These are phyloP conservation scores for Baudoinia panamericana DNA, from an alignment of 495 filamentous ascomycete genomes.

Conservation along the genomic window DNA sequence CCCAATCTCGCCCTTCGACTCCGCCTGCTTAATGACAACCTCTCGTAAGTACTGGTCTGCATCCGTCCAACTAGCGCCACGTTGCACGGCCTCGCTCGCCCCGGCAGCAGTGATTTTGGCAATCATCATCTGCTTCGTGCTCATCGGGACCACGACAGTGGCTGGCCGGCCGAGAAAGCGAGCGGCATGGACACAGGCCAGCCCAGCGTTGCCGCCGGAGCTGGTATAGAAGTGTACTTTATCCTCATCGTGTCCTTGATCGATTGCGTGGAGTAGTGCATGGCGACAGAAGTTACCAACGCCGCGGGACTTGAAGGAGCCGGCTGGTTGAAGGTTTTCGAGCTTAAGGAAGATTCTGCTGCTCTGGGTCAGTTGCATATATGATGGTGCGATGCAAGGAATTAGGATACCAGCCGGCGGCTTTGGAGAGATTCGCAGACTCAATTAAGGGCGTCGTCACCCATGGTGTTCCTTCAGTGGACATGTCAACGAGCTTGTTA, in stretches of 20 bases:
- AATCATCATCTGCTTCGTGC: slow-evolving; percentile 58
- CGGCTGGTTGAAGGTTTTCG: slow-evolving; percentile 82
- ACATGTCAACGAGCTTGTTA: neutral
- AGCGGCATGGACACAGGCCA: slow-evolving; percentile 77
- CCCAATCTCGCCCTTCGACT: slow-evolving; percentile 30
- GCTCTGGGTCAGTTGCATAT: slow-evolving; percentile 24
- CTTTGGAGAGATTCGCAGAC: slow-evolving; percentile 51
- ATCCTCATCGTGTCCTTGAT: slow-evolving; percentile 31
- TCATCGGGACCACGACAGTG: slow-evolving; percentile 69
- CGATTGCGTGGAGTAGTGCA: slow-evolving; percentile 30
- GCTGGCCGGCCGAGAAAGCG: slow-evolving; percentile 50
- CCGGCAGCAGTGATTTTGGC: slow-evolving; percentile 56
- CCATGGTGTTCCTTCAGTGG: slow-evolving; percentile 52
- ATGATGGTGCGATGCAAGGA: slow-evolving; percentile 1
- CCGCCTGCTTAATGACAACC: slow-evolving; percentile 38
- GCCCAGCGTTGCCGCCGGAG: slow-evolving; percentile 80
- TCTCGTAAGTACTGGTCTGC: slow-evolving; percentile 61
- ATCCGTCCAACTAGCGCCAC: slow-evolving; percentile 59
- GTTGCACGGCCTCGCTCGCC: slow-evolving; percentile 55
- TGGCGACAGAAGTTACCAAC: slow-evolving; percentile 68
- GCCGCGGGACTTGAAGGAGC: slow-evolving; percentile 88
- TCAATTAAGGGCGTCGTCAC: slow-evolving; percentile 59
- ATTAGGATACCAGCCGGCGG: slow-evolving; percentile 53
- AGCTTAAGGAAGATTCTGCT: slow-evolving; percentile 73
- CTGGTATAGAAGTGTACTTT: slow-evolving; percentile 73